These are phyloP conservation scores for Fusarium sp. DNA, from an alignment of 2,329 filamentous ascomycete genomes.

Conservation along the genomic window DNA sequence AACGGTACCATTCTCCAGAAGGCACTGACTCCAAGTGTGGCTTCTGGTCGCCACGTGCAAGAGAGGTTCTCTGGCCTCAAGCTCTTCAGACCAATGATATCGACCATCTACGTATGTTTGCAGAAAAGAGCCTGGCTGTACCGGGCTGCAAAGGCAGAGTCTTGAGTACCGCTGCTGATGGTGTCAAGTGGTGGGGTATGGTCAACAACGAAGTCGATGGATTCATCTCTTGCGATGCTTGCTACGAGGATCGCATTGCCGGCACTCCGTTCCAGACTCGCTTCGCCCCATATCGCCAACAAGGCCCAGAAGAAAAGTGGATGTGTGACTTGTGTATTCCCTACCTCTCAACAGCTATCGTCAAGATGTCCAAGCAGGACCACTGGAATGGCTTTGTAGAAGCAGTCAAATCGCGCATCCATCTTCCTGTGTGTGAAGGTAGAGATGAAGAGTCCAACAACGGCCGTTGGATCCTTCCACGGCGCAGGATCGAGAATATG, in stretches of 20 bases:
- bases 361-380: slow-evolving; percentile 33
- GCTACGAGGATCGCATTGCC: slow-evolving; percentile 51
- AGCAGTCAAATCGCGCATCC: slow-evolving; percentile 37
- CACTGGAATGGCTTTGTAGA: slow-evolving; percentile 51
- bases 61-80: slow-evolving; percentile 50
- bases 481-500: slow-evolving; percentile 44
- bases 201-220: slow-evolving; percentile 46
- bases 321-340: slow-evolving; percentile 48
- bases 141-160: slow-evolving; percentile 48
- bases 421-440: slow-evolving; percentile 48
- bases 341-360: slow-evolving; percentile 41
- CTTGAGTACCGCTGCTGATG: slow-evolving; percentile 38
- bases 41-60: slow-evolving; percentile 51
- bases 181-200: slow-evolving; percentile 51
- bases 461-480: slow-evolving; percentile 46
- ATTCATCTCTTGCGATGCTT: slow-evolving; percentile 55
- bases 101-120: slow-evolving; percentile 45
- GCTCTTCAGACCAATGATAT: slow-evolving; percentile 47
- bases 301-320: slow-evolving; percentile 49
- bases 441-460: slow-evolving; percentile 37
- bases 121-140: slow-evolving; percentile 44
- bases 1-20: slow-evolving; percentile 40
- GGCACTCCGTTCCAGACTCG: slow-evolving; percentile 47
- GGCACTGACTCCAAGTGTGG: slow-evolving; percentile 49
- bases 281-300: slow-evolving; percentile 46